These are phyloP conservation scores for Sordaria brevicollis DNA, from an alignment of 495 filamentous ascomycete species.

Conservation along the genomic window DNA sequence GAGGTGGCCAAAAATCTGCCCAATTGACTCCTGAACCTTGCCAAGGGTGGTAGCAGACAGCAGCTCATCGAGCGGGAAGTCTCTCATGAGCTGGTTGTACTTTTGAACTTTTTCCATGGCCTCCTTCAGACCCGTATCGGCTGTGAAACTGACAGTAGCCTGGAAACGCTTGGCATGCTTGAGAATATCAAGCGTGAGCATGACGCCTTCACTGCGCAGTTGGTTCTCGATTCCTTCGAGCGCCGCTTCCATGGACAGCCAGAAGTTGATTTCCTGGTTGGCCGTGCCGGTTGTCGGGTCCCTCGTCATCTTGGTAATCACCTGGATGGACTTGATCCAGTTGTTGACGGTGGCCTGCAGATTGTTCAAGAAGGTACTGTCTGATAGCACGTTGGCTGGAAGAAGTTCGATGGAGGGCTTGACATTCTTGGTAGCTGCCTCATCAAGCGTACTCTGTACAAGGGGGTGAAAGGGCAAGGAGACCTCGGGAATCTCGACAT, in stretches of 20 bases:
- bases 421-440: constrained; percentile 51
- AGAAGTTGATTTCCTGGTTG: constrained; percentile 96
- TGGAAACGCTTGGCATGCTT: constrained; percentile 94
- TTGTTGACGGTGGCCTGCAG: constrained; percentile 86
- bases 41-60: constrained; percentile 80
- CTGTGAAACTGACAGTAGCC: constrained; percentile 88
- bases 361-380: constrained; percentile 86
- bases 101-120: constrained; percentile 92
- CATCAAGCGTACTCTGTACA: constrained; percentile 72
- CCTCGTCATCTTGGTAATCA: constrained; percentile 88
- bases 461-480: constrained; percentile 76
- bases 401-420: constrained; percentile 70
- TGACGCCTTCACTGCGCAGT: constrained; percentile 77
- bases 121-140: constrained; percentile 91
- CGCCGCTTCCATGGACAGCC: constrained; percentile 88
- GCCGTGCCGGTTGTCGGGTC: constrained; percentile 83
- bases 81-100: constrained; percentile 96
- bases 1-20: constrained; percentile 79
- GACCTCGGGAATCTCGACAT: constrained; percentile 91
- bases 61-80: constrained; percentile 92
- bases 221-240: constrained; percentile 85
- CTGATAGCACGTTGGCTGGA: constrained; percentile 57
- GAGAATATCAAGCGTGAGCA: constrained; percentile 84
- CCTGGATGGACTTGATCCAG: constrained; percentile 97
- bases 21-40: constrained; percentile 83